These are phyloP conservation scores for Silene noctiflora DNA, from an alignment of 179 eudicot species.

Conservation along the genomic window DNA sequence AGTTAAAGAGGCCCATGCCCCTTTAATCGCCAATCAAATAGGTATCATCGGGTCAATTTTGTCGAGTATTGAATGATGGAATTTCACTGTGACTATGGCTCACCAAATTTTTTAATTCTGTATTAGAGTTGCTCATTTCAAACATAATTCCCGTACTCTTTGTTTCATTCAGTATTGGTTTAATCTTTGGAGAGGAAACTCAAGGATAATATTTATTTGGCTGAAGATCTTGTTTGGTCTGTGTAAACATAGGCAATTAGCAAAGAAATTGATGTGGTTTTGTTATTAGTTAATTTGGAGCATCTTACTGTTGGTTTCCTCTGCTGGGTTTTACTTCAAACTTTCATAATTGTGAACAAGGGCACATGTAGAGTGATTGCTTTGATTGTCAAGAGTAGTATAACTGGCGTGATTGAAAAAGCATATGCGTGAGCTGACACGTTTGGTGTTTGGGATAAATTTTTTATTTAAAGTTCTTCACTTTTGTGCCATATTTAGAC, in stretches of 20 bases:
- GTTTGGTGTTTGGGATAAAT: not conserved
- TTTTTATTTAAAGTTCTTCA: not conserved
- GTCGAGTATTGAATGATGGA: not conserved
- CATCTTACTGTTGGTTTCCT: not conserved
- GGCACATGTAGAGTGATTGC: not conserved
- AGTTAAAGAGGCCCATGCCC: not conserved
- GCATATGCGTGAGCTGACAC: not conserved
- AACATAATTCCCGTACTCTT: too few species aligned
- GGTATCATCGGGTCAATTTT: not conserved
- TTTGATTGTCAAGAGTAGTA: not conserved
- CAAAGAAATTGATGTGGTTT: too few species aligned
- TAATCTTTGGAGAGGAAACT: too few species aligned
- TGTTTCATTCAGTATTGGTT: too few species aligned
- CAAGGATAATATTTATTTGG: too few species aligned
- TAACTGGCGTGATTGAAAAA: not conserved
- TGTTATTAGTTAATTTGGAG: not conserved
- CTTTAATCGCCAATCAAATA: too few species aligned
- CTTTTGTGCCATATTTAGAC: constrained; percentile 1
- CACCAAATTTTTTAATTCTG: too few species aligned
- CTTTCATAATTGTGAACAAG: not conserved
- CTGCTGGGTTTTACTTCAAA: not conserved
- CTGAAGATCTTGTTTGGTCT: too few species aligned
- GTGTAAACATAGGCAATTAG: too few species aligned
- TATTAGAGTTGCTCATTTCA: too few species aligned
- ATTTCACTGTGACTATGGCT: not conserved